Evolutionary conservation across 2,329 filamentous ascomycete species (phyloP).

Genomic region (Pyrenophora tritici-repentis): DNA sequence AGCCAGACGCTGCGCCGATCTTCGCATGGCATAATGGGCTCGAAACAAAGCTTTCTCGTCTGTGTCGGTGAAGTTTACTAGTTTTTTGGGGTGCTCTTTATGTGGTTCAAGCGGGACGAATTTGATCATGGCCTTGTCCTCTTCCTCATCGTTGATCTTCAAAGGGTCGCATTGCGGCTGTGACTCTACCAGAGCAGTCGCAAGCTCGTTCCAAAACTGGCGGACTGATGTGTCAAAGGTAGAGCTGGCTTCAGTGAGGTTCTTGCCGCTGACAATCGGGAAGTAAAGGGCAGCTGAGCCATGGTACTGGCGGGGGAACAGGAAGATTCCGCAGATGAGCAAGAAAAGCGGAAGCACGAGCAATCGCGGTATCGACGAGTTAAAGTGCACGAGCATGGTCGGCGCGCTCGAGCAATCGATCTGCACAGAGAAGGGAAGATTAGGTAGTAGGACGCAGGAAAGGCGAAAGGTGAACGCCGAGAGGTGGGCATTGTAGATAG

Average conservation of each 20-base stretch:
- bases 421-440: background rate
- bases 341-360: conserved; percentile 18
- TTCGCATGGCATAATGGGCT: conserved; percentile 30
- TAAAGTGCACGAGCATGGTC: conserved; percentile 20
- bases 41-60: conserved; percentile 25
- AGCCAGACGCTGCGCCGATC: conserved; percentile 19
- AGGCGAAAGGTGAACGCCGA: background rate
- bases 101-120: conserved; percentile 19
- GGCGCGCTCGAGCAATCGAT: background rate
- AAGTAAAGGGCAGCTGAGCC: conserved; percentile 1
- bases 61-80: conserved; percentile 23
- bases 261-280: conserved; percentile 4
- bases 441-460: background rate
- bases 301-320: conserved; percentile 14
- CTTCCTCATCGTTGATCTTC: conserved; percentile 14
- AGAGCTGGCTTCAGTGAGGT: conserved; percentile 20
- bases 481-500: no score
- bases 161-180: conserved; percentile 21
- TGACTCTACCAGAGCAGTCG: conserved; percentile 16
- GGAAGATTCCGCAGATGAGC: conserved; percentile 15
- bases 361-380: conserved; percentile 18
- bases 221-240: conserved; percentile 17
- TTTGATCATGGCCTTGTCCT: conserved; percentile 1
- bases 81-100: conserved; percentile 13
- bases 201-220: conserved; percentile 24